These are phyloP conservation scores for Bromus sterilis DNA, from an alignment of 176 grass and related monocot species.

Conservation along the genomic window DNA sequence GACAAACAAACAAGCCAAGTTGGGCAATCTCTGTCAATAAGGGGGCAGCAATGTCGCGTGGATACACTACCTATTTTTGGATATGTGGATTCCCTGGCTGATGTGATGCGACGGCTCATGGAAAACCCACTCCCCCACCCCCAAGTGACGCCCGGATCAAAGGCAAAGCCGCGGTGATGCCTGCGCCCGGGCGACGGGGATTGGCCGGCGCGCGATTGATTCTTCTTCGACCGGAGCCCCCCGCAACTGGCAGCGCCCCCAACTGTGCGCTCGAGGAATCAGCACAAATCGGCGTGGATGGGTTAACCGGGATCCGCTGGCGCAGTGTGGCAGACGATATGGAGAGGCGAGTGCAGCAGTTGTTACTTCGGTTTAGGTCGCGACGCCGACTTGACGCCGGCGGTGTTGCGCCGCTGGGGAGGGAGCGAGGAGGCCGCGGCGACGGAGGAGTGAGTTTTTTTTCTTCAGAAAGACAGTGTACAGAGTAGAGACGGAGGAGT, in stretches of 20 bases:
- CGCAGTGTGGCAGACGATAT: neutral
- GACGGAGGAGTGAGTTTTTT: neutral
- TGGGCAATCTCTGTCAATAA: neutral
- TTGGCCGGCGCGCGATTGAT: neutral
- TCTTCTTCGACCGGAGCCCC: neutral
- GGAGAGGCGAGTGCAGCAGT: neutral
- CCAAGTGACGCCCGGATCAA: constrained; percentile 6
- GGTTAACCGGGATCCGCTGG: neutral
- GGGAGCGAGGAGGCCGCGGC: neutral
- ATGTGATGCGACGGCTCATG: constrained; percentile 21
- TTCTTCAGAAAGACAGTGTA: no score
- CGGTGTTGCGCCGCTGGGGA: neutral
- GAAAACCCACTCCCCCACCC: constrained; percentile 9
- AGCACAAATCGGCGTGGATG: neutral
- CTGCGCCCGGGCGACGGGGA: neutral
- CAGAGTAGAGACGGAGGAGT: no score
- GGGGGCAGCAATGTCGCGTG: neutral
- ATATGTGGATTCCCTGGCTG: constrained; percentile 19
- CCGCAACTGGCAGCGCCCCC: neutral
- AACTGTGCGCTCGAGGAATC: neutral
- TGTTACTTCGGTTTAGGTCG: neutral
- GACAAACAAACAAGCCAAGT: neutral
- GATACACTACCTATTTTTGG: constrained; percentile 25
- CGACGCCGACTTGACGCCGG: neutral
- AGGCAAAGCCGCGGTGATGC: constrained; percentile 21